Conservation (phyloP, 768 basidiomycete species). For the Kwoniella botswanensis region DNA sequence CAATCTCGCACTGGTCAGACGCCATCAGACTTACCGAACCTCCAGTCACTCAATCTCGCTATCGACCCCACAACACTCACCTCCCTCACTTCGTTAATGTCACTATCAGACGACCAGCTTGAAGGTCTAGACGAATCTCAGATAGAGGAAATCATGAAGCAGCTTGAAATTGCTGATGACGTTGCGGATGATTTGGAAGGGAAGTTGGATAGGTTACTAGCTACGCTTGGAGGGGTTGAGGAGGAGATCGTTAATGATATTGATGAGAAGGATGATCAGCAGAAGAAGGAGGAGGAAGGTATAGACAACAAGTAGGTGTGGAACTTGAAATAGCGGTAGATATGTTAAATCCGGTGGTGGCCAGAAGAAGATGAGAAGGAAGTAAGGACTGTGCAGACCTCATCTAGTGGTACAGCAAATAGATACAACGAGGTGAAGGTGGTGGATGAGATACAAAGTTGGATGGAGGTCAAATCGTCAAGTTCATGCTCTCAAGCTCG, state of each 20-base stretch:
- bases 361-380: conserved; percentile 10
- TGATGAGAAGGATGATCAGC: conserved; percentile 61
- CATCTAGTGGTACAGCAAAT: too few relatives aligned
- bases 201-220: conserved; percentile 48
- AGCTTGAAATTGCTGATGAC: conserved; percentile 52
- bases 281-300: conserved; percentile 60
- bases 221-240: conserved; percentile 35
- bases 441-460: too few relatives aligned
- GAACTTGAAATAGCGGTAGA: conserved; percentile 1
- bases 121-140: conserved; percentile 27
- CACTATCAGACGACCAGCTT: background rate
- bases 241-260: conserved; percentile 66
- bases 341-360: too few relatives aligned
- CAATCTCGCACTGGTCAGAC: background rate
- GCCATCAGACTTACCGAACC: background rate
- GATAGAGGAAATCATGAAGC: conserved; percentile 42
- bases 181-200: conserved; percentile 55
- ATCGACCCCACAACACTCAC: conserved; percentile 34
- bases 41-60: background rate
- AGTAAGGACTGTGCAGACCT: background rate
- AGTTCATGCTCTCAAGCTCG: too few relatives aligned
- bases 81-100: conserved; percentile 19
- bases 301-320: conserved; percentile 24
- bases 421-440: too few relatives aligned
- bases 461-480: too few relatives aligned